Evolutionary conservation across 331 rosid genomes (phyloP), one percentile per base, ranked within the genome.

Genomic region (Malus hybrid): DNA sequence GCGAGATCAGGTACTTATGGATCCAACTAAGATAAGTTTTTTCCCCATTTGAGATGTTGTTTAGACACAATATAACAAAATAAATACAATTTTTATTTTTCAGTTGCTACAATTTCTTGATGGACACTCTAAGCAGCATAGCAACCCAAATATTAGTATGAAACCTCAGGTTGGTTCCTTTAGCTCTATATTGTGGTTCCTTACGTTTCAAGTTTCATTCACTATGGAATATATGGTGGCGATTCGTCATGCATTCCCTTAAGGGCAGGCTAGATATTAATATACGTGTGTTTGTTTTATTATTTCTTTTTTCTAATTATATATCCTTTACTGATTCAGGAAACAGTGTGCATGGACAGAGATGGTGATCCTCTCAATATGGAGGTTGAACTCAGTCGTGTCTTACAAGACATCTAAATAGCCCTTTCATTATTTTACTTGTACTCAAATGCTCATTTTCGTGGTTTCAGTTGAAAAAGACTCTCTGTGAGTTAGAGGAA

Each of bases 101-200:
- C 90, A 89, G 97, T 68, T 94, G 84, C 92, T 92, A 78, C 96
- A 83, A 70, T 80, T 76, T 86, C 88, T 87, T 76, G 91, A 84
- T 84, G 89, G 93, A 71, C 86, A 80, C 78, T 80, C 80, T 3
- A 75, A 76, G 69, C 84, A 72, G 32, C 80, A 77, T 54, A 73
- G 73, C 46, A 54, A 73, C 79, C 85, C 83, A 76, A 81, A 80
- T 70, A 66, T 67, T 65, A 79, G 66, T 44, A 73, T 56, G 82
- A 87, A 87, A 81, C 82, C 85, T 31, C 84, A 87, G 92, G 99
- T 92, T 57, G 60, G 91, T 76, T 65, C 10, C 56, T 74, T 75
- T 42, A 29, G 22, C 62, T 44, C 46, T 60, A 46, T 12, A 22
- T 24, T 28, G 15, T 73, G 67, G 67, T 73, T 74, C 64, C 77